phyloP scores from a whole-genome alignment of 2,329 filamentous ascomycete genomes.

The Xylariaceae sp. region DNA sequence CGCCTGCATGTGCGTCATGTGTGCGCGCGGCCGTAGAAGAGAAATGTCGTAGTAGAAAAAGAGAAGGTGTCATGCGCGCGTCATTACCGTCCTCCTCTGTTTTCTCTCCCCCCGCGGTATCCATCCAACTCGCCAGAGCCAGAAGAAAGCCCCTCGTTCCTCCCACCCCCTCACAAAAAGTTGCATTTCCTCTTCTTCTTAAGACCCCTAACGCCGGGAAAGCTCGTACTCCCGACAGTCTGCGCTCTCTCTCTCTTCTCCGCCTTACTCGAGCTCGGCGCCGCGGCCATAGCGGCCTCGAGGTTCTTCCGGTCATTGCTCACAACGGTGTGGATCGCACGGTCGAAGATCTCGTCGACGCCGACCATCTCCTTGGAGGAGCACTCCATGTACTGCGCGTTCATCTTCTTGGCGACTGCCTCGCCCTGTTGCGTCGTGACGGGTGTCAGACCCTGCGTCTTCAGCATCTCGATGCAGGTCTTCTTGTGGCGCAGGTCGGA shows the following conservation, averaged over 20 bases:
- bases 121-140: background rate
- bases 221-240: conserved; percentile 32
- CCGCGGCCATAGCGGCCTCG: conserved; percentile 44
- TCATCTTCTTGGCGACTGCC: conserved; percentile 88
- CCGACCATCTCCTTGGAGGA: conserved; percentile 96
- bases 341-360: conserved; percentile 93
- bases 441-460: conserved; percentile 92
- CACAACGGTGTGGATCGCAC: conserved; percentile 85
- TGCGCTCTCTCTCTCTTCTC: background rate
- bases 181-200: conserved; percentile 81
- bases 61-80: conserved; percentile 22
- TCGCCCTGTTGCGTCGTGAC: conserved; percentile 89
- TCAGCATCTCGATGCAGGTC: conserved; percentile 97
- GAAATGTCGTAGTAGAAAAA: conserved; percentile 14
- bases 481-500: conserved; percentile 94
- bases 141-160: too few species aligned
- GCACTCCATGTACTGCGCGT: conserved; percentile 94
- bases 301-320: conserved; percentile 68
- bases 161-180: conserved; percentile 47
- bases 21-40: conserved; percentile 9
- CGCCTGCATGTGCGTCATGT: too few species aligned
- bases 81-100: conserved; percentile 17
- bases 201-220: conserved; percentile 44
- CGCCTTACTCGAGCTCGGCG: conserved; percentile 27
- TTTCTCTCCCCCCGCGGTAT: background rate